Percentiles rank a stretch among this genome's conserved stretches.
Evolutionary conservation across 2,329 filamentous ascomycete species (phyloP).

Genomic region (Fusarium cyanostomum): DNA sequence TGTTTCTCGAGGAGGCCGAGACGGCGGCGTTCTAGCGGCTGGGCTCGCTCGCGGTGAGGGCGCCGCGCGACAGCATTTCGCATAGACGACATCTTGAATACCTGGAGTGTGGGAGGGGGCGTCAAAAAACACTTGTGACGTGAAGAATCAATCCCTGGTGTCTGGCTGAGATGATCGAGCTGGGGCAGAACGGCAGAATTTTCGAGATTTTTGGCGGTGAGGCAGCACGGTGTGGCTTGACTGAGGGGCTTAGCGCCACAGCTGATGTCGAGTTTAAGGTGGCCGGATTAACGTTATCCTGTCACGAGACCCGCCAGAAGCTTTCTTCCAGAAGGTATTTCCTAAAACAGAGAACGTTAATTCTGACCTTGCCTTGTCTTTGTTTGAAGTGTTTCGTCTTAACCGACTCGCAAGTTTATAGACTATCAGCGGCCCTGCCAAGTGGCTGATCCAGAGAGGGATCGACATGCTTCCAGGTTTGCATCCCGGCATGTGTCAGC

Average conservation of each 20-base stretch:
- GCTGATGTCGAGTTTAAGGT: slow-evolving; percentile 16
- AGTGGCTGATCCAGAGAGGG: slow-evolving; percentile 12
- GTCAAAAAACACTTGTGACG: background rate
- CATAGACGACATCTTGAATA: slow-evolving; percentile 63
- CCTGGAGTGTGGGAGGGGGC: background rate
- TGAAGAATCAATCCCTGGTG: slow-evolving; percentile 18
- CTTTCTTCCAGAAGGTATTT: background rate
- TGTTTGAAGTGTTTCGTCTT: background rate
- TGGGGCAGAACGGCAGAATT: slow-evolving; percentile 47
- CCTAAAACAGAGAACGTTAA: background rate
- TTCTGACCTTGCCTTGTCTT: background rate
- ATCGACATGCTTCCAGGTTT: background rate
- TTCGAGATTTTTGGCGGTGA: slow-evolving; percentile 52
- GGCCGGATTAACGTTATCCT: background rate
- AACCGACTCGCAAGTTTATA: slow-evolving; percentile 7
- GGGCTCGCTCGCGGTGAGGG: slow-evolving; percentile 89
- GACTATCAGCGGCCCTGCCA: background rate
- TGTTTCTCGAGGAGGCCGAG: slow-evolving; percentile 96
- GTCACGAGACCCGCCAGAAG: slow-evolving; percentile 7
- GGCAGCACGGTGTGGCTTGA: slow-evolving; percentile 29
- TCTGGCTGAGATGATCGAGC: slow-evolving; percentile 1
- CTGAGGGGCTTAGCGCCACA: slow-evolving; percentile 13
- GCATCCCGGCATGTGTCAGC: slow-evolving; percentile 10
- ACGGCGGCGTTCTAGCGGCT: slow-evolving; percentile 83
- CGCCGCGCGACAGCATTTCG: slow-evolving; percentile 77